A percentile compares a stretch with the other conserved stretches of the same genome.
Evolutionary conservation across 352 stramenopile species (phyloP).

Genomic region (Phytophthora tentaculata): DNA sequence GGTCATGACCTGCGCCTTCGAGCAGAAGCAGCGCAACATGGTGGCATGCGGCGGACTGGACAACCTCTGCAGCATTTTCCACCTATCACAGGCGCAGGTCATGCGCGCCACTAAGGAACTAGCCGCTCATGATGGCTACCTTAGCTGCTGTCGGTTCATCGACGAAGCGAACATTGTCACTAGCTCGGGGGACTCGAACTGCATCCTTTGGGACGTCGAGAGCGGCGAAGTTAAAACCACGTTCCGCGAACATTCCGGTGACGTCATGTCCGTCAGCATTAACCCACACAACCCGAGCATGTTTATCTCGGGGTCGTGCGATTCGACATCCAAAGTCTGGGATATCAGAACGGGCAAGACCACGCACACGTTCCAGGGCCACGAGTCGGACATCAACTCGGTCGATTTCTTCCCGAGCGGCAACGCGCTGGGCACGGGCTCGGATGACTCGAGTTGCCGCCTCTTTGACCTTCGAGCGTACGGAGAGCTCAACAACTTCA

Average conservation of each 20-base stretch:
- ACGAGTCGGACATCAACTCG: conserved; percentile 99
- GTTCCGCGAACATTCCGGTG: conserved; percentile 97
- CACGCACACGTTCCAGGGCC: conserved; percentile 96
- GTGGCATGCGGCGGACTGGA: conserved; percentile 98
- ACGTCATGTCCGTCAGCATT: conserved; percentile 98
- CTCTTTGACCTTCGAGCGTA: conserved; percentile 98
- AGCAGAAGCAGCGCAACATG: conserved; percentile 97
- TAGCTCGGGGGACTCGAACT: conserved; percentile 97
- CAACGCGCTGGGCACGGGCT: conserved; percentile 95
- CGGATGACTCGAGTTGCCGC: conserved; percentile 96
- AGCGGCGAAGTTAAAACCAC: conserved; percentile 93
- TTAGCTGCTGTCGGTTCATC: conserved; percentile 98
- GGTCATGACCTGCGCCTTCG: conserved; percentile 99
- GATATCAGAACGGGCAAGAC: conserved; percentile 96
- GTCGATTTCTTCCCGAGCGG: conserved; percentile 98
- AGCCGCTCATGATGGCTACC: conserved; percentile 97
- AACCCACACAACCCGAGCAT: conserved; percentile 95
- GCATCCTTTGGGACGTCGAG: conserved; percentile 99
- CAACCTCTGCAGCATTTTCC: conserved; percentile 99
- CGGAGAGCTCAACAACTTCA: conserved; percentile 97
- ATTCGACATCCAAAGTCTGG: conserved; percentile 98
- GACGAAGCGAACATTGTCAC: conserved; percentile 95
- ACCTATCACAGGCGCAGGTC: conserved; percentile 90
- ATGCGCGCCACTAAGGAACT: conserved; percentile 95
- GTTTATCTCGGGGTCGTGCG: conserved; percentile 97